Evolutionary conservation across 352 stramenopile species (phyloP).

Genomic region (Globisporangium radiosum): DNA sequence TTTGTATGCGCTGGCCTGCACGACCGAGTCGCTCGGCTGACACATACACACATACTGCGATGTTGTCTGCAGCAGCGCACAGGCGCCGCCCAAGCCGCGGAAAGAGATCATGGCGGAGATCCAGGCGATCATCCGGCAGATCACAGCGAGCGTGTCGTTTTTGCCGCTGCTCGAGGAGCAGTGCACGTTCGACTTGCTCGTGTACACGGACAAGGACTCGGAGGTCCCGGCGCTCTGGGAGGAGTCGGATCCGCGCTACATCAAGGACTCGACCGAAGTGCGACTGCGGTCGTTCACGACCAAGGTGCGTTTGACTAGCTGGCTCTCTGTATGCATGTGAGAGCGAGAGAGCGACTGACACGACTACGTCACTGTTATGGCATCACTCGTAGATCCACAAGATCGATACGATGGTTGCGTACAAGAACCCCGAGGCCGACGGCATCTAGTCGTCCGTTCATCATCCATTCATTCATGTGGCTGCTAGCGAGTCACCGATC

Average conservation of each 20-base stretch:
- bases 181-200: constrained; percentile 97
- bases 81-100: constrained; percentile 47
- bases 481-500: no score
- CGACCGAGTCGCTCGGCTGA: background rate
- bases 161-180: constrained; percentile 96
- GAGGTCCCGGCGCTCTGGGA: constrained; percentile 95
- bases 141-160: constrained; percentile 98
- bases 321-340: no score
- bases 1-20: background rate
- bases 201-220: constrained; percentile 97
- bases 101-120: constrained; percentile 98
- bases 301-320: constrained; percentile 58
- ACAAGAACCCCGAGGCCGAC: constrained; percentile 89
- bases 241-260: constrained; percentile 97
- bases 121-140: constrained; percentile 99
- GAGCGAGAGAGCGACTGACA: background rate
- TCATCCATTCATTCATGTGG: constrained; percentile 17
- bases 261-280: constrained; percentile 97
- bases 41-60: background rate
- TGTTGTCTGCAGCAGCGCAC: constrained; percentile 12
- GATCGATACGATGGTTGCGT: constrained; percentile 97
- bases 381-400: constrained; percentile 89
- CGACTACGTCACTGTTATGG: constrained; percentile 9
- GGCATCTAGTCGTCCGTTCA: constrained; percentile 33
- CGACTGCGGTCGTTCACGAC: constrained; percentile 97